phyloP scores from a whole-genome alignment of 257 asterid species.

The Sherardia arvensis region DNA sequence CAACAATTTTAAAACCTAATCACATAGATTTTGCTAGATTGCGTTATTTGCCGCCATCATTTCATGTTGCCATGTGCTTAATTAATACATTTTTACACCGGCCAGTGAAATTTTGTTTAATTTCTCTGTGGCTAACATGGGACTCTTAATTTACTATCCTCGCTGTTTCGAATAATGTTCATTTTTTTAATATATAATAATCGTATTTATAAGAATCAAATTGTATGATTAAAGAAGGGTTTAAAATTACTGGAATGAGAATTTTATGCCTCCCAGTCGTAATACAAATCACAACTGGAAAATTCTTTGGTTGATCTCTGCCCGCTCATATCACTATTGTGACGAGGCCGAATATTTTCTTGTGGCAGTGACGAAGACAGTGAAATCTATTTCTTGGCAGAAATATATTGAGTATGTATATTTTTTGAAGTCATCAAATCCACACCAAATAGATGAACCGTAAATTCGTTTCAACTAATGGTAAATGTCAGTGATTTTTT shows the following conservation, averaged over 20 bases:
- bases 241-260: background rate
- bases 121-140: background rate
- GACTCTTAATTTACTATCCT: conserved; percentile 2
- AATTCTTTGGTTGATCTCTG: background rate
- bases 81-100: conserved; percentile 8
- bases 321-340: background rate
- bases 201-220: background rate
- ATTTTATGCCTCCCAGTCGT: background rate
- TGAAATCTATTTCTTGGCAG: too few species aligned
- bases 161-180: background rate
- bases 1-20: conserved; percentile 7
- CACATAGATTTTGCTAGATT: conserved; percentile 45
- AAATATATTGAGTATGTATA: too few species aligned
- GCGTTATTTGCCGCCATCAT: conserved; percentile 6
- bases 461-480: too few species aligned
- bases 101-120: background rate
- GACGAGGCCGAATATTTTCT: background rate
- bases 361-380: background rate
- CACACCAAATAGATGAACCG: too few species aligned
- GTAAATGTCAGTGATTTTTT: too few species aligned
- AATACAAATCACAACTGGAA: background rate
- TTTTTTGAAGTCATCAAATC: too few species aligned
- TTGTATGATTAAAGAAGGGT: background rate
- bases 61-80: conserved; percentile 33
- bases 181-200: background rate